Conservation (phyloP, 495 filamentous ascomycete species). For the Recurvomyces mirabilis region DNA sequence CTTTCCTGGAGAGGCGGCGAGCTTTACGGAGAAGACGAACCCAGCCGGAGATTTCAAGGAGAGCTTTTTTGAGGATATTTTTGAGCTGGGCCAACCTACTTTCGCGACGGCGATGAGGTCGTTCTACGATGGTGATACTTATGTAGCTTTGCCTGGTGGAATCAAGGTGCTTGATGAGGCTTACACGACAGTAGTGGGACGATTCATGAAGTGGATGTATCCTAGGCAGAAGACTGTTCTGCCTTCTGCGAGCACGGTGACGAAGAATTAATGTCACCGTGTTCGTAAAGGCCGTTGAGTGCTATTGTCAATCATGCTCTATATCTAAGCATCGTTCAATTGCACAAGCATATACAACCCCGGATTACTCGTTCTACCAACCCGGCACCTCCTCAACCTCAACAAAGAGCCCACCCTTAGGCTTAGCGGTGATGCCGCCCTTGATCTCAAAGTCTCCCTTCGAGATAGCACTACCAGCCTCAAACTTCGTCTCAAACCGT, state of each 20-base stretch:
- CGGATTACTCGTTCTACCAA: no score
- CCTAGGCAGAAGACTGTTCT: no score
- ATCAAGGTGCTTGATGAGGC: background rate
- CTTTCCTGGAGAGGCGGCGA: background rate
- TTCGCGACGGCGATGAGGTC: background rate
- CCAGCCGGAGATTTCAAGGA: background rate
- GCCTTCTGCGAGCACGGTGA: no score
- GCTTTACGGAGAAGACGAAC: background rate
- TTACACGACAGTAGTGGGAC: background rate
- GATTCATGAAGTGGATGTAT: background rate
- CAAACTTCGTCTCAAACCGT: constrained; percentile 50
- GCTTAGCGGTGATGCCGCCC: constrained; percentile 31
- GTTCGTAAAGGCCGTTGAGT: no score
- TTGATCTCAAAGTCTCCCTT: constrained; percentile 27
- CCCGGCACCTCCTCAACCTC: constrained; percentile 20
- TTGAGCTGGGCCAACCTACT: background rate
- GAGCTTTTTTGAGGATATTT: background rate
- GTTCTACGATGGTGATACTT: background rate
- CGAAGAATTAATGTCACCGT: no score
- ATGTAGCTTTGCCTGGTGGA: background rate
- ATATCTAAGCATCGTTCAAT: background rate
- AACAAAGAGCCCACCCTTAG: constrained; percentile 29
- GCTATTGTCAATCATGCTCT: no score
- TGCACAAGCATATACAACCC: no score
- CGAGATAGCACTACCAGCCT: constrained; percentile 20